Evolutionary conservation across 331 rosid genomes (phyloP).

Genomic region (Spiraea crenata): DNA sequence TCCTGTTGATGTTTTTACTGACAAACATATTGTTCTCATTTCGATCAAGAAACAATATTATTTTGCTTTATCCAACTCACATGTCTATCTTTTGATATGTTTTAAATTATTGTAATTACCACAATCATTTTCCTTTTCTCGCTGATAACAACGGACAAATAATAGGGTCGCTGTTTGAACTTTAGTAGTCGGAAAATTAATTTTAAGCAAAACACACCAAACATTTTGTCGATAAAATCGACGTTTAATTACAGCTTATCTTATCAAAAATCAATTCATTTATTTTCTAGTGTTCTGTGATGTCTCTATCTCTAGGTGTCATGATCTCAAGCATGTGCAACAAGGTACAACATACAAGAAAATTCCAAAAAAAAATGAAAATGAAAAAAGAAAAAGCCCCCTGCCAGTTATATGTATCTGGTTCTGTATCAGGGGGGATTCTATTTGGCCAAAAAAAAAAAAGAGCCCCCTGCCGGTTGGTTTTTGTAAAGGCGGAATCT

Average conservation of each 20-base stretch:
- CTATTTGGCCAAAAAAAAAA: no score
- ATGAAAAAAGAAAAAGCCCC: no score
- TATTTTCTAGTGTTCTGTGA: neutral
- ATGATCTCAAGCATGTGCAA: neutral
- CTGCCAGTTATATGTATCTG: no score
- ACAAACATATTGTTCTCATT: no score
- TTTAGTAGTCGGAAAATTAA: neutral
- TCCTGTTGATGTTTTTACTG: no score
- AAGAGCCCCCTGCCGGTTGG: no score
- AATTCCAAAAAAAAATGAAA: no score
- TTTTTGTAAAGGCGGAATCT: neutral
- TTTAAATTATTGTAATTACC: neutral
- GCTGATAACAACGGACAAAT: neutral
- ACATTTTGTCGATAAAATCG: neutral
- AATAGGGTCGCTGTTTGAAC: no score
- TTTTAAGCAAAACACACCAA: neutral
- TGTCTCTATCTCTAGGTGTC: neutral
- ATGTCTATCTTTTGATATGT: neutral
- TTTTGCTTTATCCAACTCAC: neutral
- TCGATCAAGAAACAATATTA: neutral
- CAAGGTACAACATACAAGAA: no score
- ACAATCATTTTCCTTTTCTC: neutral
- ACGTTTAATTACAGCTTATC: neutral
- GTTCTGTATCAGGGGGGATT: no score
- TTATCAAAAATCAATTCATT: no score